Conservation (phyloP, 2,329 filamentous ascomycete genomes). For the Claviceps quebecensis region DNA sequence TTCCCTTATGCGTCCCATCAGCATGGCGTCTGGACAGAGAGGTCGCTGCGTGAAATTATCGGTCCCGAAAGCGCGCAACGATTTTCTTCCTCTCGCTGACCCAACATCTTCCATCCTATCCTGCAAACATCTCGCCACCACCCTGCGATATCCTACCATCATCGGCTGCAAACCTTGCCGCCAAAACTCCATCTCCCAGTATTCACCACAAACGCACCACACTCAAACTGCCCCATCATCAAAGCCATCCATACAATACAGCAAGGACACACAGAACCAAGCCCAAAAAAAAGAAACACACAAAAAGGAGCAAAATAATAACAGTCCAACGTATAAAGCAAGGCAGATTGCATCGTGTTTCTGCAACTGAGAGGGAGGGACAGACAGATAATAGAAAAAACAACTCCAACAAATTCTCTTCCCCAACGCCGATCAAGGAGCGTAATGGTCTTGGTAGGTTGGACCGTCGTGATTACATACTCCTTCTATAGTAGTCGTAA, state of each 20-base stretch:
- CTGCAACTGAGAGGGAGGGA: not conserved
- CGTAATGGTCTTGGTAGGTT: constrained; percentile 19
- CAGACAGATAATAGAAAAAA: not conserved
- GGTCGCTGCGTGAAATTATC: no score
- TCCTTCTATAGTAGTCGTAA: constrained; percentile 8
- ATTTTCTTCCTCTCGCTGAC: no score
- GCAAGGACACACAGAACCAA: not conserved
- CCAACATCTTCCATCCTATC: no score
- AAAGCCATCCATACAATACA: no score
- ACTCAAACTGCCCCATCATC: no score
- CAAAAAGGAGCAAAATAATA: not conserved
- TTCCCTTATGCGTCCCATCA: not conserved
- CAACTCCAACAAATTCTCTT: constrained; percentile 16
- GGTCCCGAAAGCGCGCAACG: no score
- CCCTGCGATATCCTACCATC: no score
- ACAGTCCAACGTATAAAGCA: not conserved
- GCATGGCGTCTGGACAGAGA: no score
- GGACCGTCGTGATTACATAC: constrained; percentile 26
- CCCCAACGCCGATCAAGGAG: constrained; percentile 23
- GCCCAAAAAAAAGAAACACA: not conserved
- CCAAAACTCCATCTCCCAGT: no score
- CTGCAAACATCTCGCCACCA: no score
- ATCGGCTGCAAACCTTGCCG: no score
- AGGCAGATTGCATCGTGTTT: not conserved
- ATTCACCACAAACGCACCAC: no score